phyloP scores from a whole-genome alignment of 257 asterid genomes.

The Solanum rostratum region DNA sequence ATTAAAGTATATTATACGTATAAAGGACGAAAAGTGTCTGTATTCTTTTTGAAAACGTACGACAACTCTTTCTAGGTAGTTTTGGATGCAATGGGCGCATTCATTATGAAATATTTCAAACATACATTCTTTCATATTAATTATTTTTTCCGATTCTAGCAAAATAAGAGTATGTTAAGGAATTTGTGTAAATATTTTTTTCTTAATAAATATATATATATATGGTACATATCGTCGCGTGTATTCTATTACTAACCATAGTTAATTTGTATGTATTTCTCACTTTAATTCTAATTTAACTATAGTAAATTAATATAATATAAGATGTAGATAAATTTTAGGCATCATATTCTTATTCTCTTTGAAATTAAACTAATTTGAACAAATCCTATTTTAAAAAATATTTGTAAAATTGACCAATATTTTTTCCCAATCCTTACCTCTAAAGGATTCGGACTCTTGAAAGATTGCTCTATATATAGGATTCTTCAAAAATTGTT shows the following conservation, averaged over 20 bases:
- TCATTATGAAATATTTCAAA: background rate
- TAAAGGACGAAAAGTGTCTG: too few species aligned
- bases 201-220: too few species aligned
- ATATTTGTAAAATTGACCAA: too few species aligned
- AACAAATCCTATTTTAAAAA: background rate
- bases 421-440: fast-evolving
- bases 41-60: too few species aligned
- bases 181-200: too few species aligned
- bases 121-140: background rate
- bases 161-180: background rate
- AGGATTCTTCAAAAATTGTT: background rate
- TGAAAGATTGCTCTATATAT: background rate
- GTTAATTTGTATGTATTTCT: background rate
- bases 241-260: background rate
- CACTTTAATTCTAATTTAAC: background rate
- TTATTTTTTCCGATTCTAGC: background rate
- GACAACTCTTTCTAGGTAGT: too few species aligned
- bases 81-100: background rate
- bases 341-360: too few species aligned
- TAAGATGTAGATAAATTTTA: background rate
- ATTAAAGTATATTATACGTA: too few species aligned
- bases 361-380: background rate
- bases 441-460: too few species aligned
- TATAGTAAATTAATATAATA: background rate
- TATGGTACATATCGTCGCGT: background rate